Conservation (phyloP, 257 asterid genomes). For the Gentiana macrophylla region DNA sequence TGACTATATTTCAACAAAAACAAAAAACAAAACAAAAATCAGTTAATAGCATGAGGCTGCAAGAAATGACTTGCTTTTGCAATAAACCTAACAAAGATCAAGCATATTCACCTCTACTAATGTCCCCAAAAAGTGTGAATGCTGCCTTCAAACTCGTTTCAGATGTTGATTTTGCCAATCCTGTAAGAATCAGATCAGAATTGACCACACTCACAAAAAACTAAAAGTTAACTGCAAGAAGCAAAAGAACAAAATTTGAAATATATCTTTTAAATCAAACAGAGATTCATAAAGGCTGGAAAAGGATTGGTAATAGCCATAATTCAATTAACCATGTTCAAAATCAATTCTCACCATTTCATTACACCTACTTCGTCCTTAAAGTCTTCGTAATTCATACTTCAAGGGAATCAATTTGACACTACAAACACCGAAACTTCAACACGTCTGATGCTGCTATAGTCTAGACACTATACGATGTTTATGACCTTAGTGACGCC, state of each 20-base stretch:
- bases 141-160: conserved; percentile 24
- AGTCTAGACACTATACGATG: no score
- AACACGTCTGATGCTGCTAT: no score
- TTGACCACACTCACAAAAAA: neutral
- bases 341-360: no score
- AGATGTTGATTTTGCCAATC: conserved; percentile 38
- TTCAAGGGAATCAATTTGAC: no score
- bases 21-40: neutral
- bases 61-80: neutral
- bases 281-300: no score
- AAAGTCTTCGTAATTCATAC: no score
- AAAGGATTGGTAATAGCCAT: no score
- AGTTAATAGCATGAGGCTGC: neutral
- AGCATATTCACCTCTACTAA: conserved; percentile 33
- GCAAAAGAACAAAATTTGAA: neutral
- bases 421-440: no score
- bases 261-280: no score
- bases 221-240: neutral
- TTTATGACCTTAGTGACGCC: no score
- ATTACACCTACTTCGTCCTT: no score
- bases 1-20: conserved; percentile 23
- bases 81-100: neutral
- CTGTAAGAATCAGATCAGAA: conserved; percentile 17
- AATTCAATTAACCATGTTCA: no score
- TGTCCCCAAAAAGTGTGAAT: conserved; percentile 42